A percentile compares a stretch with the other conserved stretches of the same genome.
Evolutionary conservation across 345 rosid species (phyloP).

Genomic region (Zanthoxylum bungeanum): DNA sequence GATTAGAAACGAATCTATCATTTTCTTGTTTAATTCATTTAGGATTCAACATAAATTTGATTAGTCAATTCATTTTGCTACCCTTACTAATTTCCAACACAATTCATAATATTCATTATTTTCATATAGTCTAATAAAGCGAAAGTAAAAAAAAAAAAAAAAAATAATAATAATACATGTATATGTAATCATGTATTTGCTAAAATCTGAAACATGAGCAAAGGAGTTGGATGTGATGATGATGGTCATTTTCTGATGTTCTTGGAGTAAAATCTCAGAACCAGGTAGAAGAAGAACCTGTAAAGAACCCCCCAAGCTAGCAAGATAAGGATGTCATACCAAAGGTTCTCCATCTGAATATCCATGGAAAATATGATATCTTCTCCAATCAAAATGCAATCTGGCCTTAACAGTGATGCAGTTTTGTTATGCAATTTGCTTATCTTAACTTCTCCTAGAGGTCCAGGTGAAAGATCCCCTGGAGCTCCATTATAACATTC

Average conservation of each 20-base stretch:
- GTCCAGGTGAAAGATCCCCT: conserved; percentile 52
- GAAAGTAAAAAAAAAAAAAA: background rate
- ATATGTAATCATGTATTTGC: background rate
- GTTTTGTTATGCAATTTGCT: conserved; percentile 27
- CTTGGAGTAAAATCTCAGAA: conserved; percentile 55
- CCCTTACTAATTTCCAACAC: background rate
- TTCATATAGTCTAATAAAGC: background rate
- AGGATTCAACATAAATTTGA: too few species aligned
- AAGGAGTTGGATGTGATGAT: background rate
- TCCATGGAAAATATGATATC: conserved; percentile 48
- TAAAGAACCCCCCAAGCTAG: conserved; percentile 63
- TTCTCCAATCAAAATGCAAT: conserved; percentile 44
- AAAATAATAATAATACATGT: background rate
- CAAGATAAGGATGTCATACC: conserved; percentile 50
- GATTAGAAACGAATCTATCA: too few species aligned
- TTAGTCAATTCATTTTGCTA: too few species aligned
- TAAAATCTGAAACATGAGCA: background rate
- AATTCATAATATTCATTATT: background rate
- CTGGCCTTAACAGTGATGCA: background rate
- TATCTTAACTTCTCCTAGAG: conserved; percentile 32
- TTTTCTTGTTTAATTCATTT: too few species aligned
- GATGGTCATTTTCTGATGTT: conserved; percentile 41
- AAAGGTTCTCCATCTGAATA: conserved; percentile 34
- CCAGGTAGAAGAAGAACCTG: conserved; percentile 49
- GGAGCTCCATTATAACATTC: conserved; percentile 30